These are phyloP conservation scores for Phaffia rhodozyma DNA, from an alignment of 1,284 basidiomycete species.

Conservation along the genomic window DNA sequence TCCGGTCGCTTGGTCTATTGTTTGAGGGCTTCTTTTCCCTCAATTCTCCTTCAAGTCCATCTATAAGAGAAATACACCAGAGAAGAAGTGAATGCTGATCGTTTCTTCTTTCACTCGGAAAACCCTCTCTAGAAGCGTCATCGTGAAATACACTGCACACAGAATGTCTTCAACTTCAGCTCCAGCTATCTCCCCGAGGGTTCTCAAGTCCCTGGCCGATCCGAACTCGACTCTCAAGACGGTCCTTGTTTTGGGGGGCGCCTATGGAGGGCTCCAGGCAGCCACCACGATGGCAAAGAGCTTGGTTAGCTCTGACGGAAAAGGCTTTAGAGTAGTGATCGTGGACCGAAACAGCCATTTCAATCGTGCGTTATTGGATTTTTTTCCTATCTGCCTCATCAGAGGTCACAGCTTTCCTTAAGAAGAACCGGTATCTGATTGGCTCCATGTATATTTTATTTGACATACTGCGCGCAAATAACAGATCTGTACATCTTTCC, in stretches of 20 bases:
- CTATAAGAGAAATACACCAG: too few species aligned
- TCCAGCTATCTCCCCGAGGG: too few species aligned
- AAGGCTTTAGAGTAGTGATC: conserved; percentile 2
- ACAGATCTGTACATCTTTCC: conserved; percentile 26
- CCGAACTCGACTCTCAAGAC: conserved; percentile 13
- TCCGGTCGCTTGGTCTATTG: too few species aligned
- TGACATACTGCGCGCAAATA: not conserved
- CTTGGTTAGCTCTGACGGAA: not conserved
- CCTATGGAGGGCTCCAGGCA: conserved; percentile 23
- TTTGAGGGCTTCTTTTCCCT: too few species aligned
- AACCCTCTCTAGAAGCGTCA: too few species aligned
- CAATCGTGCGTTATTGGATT: conserved; percentile 23
- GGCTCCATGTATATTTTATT: not conserved
- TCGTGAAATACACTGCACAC: too few species aligned
- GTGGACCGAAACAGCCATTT: conserved; percentile 23
- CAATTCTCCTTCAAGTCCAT: too few species aligned
- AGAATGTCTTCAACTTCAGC: too few species aligned
- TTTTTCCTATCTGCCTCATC: not conserved
- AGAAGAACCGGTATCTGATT: not conserved
- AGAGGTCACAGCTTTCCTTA: not conserved
- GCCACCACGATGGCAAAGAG: not conserved
- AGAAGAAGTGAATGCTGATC: too few species aligned
- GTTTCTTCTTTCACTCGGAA: too few species aligned
- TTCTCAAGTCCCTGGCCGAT: too few species aligned
- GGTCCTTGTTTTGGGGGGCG: conserved; percentile 26